A percentile compares a stretch with the other conserved stretches of the same genome.
phyloP scores from a whole-genome alignment of 2,329 filamentous ascomycete genomes.

The Rhynchosporium graminicola region DNA sequence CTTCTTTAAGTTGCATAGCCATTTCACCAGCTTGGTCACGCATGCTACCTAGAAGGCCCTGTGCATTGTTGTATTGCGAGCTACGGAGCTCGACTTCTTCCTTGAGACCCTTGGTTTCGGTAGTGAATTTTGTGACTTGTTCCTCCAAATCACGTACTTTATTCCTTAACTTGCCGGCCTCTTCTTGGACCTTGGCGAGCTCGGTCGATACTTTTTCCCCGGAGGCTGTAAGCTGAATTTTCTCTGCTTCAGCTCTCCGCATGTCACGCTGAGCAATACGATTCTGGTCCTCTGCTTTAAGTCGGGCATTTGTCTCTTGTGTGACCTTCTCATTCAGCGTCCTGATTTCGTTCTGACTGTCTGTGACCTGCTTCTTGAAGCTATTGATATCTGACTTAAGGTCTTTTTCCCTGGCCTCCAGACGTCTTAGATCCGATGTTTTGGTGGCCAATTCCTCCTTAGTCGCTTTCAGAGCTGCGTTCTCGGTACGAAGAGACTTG shows the following conservation, averaged over 20 bases:
- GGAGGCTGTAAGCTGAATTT: constrained; percentile 72
- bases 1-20: constrained; percentile 87
- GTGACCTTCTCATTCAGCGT: constrained; percentile 75
- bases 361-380: constrained; percentile 68
- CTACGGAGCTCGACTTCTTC: constrained; percentile 84
- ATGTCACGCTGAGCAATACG: constrained; percentile 74
- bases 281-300: constrained; percentile 78
- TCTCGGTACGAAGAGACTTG: constrained; percentile 74
- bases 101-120: constrained; percentile 66
- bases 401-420: constrained; percentile 83
- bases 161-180: constrained; percentile 66
- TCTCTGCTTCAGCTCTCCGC: constrained; percentile 74
- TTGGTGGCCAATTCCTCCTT: constrained; percentile 72
- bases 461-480: constrained; percentile 68
- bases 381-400: constrained; percentile 71
- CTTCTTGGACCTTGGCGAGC: constrained; percentile 70
- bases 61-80: constrained; percentile 81
- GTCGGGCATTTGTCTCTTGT: constrained; percentile 69
- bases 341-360: constrained; percentile 78
- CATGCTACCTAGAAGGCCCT: constrained; percentile 87
- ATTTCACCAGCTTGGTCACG: constrained; percentile 89
- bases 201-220: constrained; percentile 72
- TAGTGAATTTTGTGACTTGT: constrained; percentile 65
- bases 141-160: constrained; percentile 70
- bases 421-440: constrained; percentile 64